phyloP scores from a whole-genome alignment of 1,139 yeast genomes.

The Cylindricascospora bacillispora region DNA sequence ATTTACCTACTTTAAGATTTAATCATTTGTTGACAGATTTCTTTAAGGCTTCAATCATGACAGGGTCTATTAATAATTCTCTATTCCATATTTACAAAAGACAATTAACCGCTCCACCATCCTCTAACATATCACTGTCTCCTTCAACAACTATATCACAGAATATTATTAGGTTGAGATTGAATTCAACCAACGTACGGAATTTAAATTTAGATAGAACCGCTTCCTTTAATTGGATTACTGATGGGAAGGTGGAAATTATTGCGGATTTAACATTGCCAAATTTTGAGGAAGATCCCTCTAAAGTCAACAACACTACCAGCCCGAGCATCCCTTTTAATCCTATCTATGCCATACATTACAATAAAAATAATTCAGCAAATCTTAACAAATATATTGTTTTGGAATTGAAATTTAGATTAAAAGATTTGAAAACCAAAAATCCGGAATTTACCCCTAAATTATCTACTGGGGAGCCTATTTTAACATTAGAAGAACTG shows the following conservation, averaged over 20 bases:
- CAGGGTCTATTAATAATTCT: conserved; percentile 63
- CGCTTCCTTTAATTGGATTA: conserved; percentile 48
- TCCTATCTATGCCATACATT: background rate
- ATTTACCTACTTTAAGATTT: conserved; percentile 46
- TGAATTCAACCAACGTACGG: conserved; percentile 50
- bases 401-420: conserved; percentile 50
- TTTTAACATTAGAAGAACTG: conserved; percentile 45
- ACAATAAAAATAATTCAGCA: background rate
- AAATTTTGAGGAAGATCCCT: conserved; percentile 25
- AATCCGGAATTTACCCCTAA: conserved; percentile 42
- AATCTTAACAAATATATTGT: conserved; percentile 39
- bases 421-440: conserved; percentile 47
- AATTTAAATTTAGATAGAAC: conserved; percentile 25
- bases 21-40: conserved; percentile 50
- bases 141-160: conserved; percentile 14
- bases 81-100: conserved; percentile 62
- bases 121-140: background rate
- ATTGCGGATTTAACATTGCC: conserved; percentile 63
- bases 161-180: conserved; percentile 44
- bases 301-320: conserved; percentile 4
- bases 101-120: conserved; percentile 32
- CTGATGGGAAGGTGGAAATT: conserved; percentile 56
- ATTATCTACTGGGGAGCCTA: conserved; percentile 41
- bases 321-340: too few relatives aligned
- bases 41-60: conserved; percentile 54